Evolutionary conservation across 2,329 filamentous ascomycete species (phyloP), one percentile per base, ranked within the genome.

Genomic region (Ascocoryne sarcoides): DNA sequence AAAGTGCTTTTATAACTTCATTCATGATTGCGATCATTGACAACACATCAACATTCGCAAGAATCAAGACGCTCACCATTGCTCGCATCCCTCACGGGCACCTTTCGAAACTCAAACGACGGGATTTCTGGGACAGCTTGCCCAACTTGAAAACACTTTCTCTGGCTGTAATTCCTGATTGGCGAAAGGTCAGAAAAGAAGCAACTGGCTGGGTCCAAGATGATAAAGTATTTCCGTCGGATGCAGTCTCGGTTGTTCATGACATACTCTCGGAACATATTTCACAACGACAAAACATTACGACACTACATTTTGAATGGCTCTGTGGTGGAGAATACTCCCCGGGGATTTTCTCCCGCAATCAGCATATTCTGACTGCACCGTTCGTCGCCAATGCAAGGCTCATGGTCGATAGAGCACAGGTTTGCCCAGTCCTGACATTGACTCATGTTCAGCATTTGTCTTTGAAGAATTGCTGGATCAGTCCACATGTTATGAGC

Each of bases 391-490:
- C 59, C 5, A 49, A 54, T n/a, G 59, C 64, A 4, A 56, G 57
- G 26, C 37, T 55, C 8, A 52, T 57, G 28, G 52, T 62, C 1
- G 55, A 61, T 19, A 50, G 53, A 35, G 17, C 23, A 14, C 23
- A 46, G 5, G n/a, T 41, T 5, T 32, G 43, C 12, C 26, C 36
- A 2, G 43, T 78, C 4, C 55, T 79, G n/a, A 56, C 58, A 1
- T 67, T 86, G 32, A 73, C 72, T 3, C 59, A 73, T 50, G 58
- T 84, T 17, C 65, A 74, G 44, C 64, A 75, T 36, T 58, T 86
- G 2, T 78, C 71, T 0, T 62, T 85, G 7, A 75, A 75, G 49
- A 85, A 85, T 51, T 84, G 80, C 60, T 85, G 80, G 79, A 63
- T 76, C 10, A 71, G 71, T 2, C 79, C 81, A 0, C 64, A 70